Evolutionary conservation across 2,329 filamentous ascomycete genomes (phyloP), one percentile per base, ranked within the genome.

Genomic region (Paecilomyces variotii): DNA sequence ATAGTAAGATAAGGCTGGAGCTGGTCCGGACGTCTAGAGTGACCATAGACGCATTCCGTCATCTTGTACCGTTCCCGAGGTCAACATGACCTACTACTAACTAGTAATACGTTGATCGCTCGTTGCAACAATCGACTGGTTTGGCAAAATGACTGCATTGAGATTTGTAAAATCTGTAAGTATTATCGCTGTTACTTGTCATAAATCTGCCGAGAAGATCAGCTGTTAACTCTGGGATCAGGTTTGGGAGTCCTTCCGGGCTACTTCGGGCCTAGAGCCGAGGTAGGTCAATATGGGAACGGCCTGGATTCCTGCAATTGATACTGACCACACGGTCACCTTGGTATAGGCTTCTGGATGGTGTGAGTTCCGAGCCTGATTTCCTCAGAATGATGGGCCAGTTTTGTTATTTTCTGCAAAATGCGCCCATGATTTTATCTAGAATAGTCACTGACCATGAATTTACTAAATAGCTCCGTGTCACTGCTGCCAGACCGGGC

Each of bases 201-300:
- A 14, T 39, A 7, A 9, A 25, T n/a, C n/a, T 2, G 12, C 12
- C 19, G 4, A 25, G n/a, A 4, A 28, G 24, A 57, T 11, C 10
- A 54, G 30, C 30, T 27, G 61, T 64, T 73, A 35, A 75, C 56
- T 54, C 24, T 56, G 56, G 54, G 45, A 59, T 11, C 59, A 94
- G 90, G 90, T 95, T 53, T 83, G 91, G 79, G 88, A 89, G 72
- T 92, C 90, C 1, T 97, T 97, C 74, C 85, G 89, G 78, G 83
- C 84, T 64, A 89, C 90, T 63, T 96, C 91, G 4, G 92, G 92
- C 5, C 78, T 97, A 24, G 93, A 97, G 74, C 91, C 91, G 72
- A 89, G 89, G 92, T 96, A 79, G 65, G 74, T 64, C 1, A 19
- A 19, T 60, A 56, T 39, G 30, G 25, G 27, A 24, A 35, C 49